A percentile compares a stretch with the other conserved stretches of the same genome.
Conservation (phyloP, 192 early-diverging fungal species). For the Coemansia reversa region DNA sequence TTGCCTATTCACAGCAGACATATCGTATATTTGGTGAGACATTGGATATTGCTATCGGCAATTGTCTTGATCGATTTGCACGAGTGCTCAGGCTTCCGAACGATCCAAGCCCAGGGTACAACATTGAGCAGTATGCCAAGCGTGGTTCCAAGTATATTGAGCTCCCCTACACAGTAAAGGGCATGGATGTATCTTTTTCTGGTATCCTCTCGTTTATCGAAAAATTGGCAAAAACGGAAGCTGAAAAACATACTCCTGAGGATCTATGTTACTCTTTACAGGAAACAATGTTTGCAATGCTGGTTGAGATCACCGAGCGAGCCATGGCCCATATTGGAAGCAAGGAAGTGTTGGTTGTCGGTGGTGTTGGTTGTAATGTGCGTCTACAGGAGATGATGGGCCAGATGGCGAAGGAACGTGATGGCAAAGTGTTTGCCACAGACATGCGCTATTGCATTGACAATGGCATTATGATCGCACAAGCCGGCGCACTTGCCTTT, state of each 20-base stretch:
- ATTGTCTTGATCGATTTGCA: conserved; percentile 97
- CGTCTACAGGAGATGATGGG: conserved; percentile 98
- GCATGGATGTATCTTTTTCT: conserved; percentile 98
- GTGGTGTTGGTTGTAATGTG: conserved; percentile 95
- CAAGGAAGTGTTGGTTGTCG: conserved; percentile 89
- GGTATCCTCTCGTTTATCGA: conserved; percentile 95
- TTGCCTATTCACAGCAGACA: conserved; percentile 90
- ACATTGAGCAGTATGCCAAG: conserved; percentile 95
- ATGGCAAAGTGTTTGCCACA: conserved; percentile 87
- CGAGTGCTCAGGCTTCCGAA: conserved; percentile 90
- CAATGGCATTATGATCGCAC: conserved; percentile 99
- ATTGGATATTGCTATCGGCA: conserved; percentile 97
- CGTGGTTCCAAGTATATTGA: conserved; percentile 83
- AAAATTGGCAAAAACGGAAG: conserved; percentile 61
- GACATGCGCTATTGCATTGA: conserved; percentile 98
- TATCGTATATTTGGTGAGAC: conserved; percentile 99
- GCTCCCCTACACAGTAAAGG: conserved; percentile 96
- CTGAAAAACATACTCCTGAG: conserved; percentile 65
- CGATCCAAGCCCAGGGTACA: conserved; percentile 96
- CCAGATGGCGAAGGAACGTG: conserved; percentile 86
- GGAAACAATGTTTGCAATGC: conserved; percentile 98
- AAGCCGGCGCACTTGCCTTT: conserved; percentile 87
- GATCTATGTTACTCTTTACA: conserved; percentile 98
- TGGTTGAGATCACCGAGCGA: conserved; percentile 98
- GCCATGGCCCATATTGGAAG: conserved; percentile 98